Conservation (phyloP, 805 yeast genomes). For the Phaffomyces thermotolerans region DNA sequence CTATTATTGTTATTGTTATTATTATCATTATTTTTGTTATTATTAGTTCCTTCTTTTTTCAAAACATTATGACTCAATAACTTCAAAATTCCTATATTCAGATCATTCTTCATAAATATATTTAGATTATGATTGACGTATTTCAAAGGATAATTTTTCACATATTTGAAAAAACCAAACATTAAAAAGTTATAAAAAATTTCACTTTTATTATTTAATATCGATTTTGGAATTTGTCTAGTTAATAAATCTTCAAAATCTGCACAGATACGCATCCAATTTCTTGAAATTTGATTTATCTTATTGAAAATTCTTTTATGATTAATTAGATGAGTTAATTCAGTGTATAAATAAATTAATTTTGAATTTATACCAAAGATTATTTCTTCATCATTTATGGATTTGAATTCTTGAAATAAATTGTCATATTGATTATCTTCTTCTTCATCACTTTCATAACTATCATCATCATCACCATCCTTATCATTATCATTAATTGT, state of each 20-base stretch:
- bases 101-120: constrained; percentile 1
- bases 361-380: constrained; percentile 14
- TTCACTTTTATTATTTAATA: constrained; percentile 1
- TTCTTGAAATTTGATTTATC: constrained; percentile 33
- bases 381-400: constrained; percentile 1
- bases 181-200: constrained; percentile 14
- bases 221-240: constrained; percentile 13
- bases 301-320: constrained; percentile 35
- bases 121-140: constrained; percentile 11
- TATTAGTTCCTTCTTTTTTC: neutral
- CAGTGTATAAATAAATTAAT: constrained; percentile 31
- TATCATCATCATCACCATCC: constrained; percentile 3
- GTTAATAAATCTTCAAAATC: constrained; percentile 37
- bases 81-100: constrained; percentile 5
- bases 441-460: constrained; percentile 1
- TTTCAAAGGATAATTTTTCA: constrained; percentile 18
- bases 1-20: neutral
- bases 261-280: constrained; percentile 40
- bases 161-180: constrained; percentile 15
- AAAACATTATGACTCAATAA: constrained; percentile 3
- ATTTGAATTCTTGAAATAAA: constrained; percentile 1
- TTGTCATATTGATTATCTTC: constrained; percentile 5
- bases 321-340: constrained; percentile 36
- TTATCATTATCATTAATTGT: neutral
- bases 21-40: neutral